Percentiles rank a stretch among this genome's conserved stretches.
Evolutionary conservation across 768 basidiomycete genomes (phyloP).

Genomic region (Tubosaeta sp.): DNA sequence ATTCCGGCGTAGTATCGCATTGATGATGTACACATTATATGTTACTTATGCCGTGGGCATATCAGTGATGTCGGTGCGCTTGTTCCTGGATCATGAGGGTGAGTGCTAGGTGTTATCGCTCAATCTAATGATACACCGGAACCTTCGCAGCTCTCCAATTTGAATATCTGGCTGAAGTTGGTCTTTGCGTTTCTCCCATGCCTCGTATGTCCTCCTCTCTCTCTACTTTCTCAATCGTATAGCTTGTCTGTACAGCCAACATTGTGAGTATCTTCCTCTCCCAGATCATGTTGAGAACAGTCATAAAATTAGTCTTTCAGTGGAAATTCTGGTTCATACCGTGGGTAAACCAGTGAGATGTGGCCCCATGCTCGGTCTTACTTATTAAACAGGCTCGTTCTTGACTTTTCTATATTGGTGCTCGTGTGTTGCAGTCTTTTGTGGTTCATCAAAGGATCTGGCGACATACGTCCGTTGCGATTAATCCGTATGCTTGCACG

Average conservation of each 20-base stretch:
- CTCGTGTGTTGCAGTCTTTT: too few species aligned
- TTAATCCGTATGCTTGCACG: too few species aligned
- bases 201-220: neutral
- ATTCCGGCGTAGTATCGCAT: neutral
- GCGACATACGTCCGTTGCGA: neutral
- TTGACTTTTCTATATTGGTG: too few species aligned
- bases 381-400: too few species aligned
- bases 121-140: too few species aligned
- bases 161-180: conserved; percentile 1
- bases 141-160: neutral
- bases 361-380: too few species aligned
- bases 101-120: too few species aligned
- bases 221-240: neutral
- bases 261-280: conserved; percentile 3
- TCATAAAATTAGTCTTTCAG: neutral
- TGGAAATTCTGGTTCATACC: too few species aligned
- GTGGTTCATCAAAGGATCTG: too few species aligned
- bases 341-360: too few species aligned
- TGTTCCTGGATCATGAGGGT: too few species aligned
- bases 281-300: neutral
- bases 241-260: neutral
- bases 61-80: too few species aligned
- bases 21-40: conserved; percentile 11
- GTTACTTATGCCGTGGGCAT: conserved; percentile 1
- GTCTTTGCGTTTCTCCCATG: conserved; percentile 11